A percentile compares a stretch with the other conserved stretches of the same genome.
Evolutionary conservation across 768 basidiomycete genomes (phyloP).

Genomic region (Phanerochaete sordida): DNA sequence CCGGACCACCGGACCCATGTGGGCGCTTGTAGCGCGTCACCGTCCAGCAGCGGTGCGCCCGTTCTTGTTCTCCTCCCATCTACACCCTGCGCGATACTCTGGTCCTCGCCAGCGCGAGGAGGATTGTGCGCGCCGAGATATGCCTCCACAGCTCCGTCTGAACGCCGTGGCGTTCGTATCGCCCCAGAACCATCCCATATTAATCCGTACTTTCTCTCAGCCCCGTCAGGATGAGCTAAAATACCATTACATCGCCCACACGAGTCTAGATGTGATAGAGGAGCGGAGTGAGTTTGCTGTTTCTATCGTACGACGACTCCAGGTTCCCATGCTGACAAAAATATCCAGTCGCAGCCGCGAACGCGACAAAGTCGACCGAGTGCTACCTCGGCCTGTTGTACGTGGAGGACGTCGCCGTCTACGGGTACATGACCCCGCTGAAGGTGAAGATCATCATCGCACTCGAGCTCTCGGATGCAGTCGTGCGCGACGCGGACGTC

Average conservation of each 20-base stretch:
- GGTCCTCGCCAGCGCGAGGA: background rate
- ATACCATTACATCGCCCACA: conserved; percentile 91
- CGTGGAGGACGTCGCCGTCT: conserved; percentile 90
- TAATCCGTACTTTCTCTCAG: conserved; percentile 69
- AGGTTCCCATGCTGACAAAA: background rate
- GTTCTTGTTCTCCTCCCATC: background rate
- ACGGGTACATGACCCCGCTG: conserved; percentile 86
- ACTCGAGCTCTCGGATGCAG: conserved; percentile 73
- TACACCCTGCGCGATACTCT: background rate
- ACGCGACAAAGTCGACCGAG: conserved; percentile 56
- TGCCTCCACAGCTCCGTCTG: conserved; percentile 67
- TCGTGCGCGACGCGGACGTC: conserved; percentile 79
- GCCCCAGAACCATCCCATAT: conserved; percentile 76
- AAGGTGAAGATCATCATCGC: conserved; percentile 86
- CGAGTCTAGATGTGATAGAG: conserved; percentile 86
- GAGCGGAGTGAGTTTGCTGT: conserved; percentile 67
- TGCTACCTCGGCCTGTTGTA: conserved; percentile 85
- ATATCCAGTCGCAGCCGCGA: conserved; percentile 32
- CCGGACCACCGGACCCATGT: too few species aligned
- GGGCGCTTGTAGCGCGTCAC: background rate
- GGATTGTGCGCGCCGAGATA: conserved; percentile 19
- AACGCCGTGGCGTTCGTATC: conserved; percentile 87
- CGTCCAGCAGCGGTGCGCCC: background rate
- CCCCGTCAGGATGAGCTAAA: conserved; percentile 62
- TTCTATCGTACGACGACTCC: conserved; percentile 5